Conservation (phyloP, 75 land plant genomes). For the Ceratopteris richardii region DNA sequence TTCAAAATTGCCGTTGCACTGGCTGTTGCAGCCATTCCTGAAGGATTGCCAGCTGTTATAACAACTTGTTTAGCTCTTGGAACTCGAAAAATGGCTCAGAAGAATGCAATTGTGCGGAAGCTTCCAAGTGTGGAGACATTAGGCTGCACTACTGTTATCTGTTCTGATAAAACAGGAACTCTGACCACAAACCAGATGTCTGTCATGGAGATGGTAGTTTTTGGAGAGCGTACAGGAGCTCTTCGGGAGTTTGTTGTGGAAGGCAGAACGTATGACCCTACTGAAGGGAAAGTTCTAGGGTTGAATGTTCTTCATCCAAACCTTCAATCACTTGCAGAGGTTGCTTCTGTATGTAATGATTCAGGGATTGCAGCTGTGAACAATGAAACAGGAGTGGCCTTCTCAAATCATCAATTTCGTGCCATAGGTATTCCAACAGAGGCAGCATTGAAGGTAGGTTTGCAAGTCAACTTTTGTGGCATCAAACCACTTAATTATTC, state of each 20-base stretch:
- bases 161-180: too few species aligned
- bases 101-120: too few species aligned
- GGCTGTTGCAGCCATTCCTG: too few species aligned
- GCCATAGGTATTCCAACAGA: slow-evolving; percentile 86
- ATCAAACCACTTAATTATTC: too few species aligned
- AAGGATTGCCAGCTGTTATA: slow-evolving; percentile 81
- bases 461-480: too few species aligned
- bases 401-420: slow-evolving; percentile 36
- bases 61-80: slow-evolving; percentile 85
- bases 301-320: slow-evolving; percentile 52
- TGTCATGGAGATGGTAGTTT: slow-evolving; percentile 43
- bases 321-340: slow-evolving; percentile 55
- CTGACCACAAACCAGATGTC: slow-evolving; percentile 92
- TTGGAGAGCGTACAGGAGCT: slow-evolving; percentile 31
- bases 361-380: slow-evolving; percentile 46
- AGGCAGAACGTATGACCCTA: slow-evolving; percentile 69
- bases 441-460: slow-evolving; percentile 73
- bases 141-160: too few species aligned
- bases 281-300: slow-evolving; percentile 59
- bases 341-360: slow-evolving; percentile 78
- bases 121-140: too few species aligned
- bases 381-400: slow-evolving; percentile 28
- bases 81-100: slow-evolving; percentile 68
- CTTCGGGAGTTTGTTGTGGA: slow-evolving; percentile 51
- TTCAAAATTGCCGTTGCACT: too few species aligned